Evolutionary conservation across 495 filamentous ascomycete genomes (phyloP), one percentile per base, ranked within the genome.

Genomic region (Neurospora cerealis): DNA sequence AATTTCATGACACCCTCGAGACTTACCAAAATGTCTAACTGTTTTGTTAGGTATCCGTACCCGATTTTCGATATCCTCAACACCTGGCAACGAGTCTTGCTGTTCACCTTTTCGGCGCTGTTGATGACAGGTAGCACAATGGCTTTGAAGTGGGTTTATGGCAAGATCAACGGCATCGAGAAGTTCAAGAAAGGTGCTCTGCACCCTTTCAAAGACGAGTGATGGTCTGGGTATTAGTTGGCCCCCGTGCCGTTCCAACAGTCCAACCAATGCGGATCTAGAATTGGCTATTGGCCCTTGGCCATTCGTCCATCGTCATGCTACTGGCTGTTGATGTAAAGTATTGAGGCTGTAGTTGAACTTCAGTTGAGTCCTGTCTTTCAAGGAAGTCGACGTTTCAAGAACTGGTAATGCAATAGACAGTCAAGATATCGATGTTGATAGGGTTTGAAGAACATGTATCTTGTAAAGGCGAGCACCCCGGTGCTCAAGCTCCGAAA

Each of bases 41-140:
- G 19, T 36, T 32, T 69, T 9, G 28, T 24, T 73, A 92, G 90
- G 85, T 97, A 97, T 76, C 94, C 94, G 4, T 97, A 97, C 83
- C 94, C 94, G 4, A 87, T 97, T 19, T 92, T 97, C 74, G 89
- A 85, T 4, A 79, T 88, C 28, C 80, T 96, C 37, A 84, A 81
- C 62, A 89, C 88, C 1, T 78, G 83, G 73, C 87, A 91, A 74
- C 88, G 94, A 34, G 79, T 90, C 39, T 81, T 86, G 19, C 85
- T 97, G 13, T 97, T 97, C 76, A 85, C 84, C 15, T 78, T 87
- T 5, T 92, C 92, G 70, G 93, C 92, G 1, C 75, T 87, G 15
- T 78, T 92, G 28, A 95, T 96, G 93, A 88, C 89, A 4, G 76
- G 85, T 5, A 93, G 90, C 76, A 94, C 91, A 1, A 80, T 86